Evolutionary conservation across 2,329 filamentous ascomycete species (phyloP).

Genomic region (Hawksworthiomyces lignivorus): DNA sequence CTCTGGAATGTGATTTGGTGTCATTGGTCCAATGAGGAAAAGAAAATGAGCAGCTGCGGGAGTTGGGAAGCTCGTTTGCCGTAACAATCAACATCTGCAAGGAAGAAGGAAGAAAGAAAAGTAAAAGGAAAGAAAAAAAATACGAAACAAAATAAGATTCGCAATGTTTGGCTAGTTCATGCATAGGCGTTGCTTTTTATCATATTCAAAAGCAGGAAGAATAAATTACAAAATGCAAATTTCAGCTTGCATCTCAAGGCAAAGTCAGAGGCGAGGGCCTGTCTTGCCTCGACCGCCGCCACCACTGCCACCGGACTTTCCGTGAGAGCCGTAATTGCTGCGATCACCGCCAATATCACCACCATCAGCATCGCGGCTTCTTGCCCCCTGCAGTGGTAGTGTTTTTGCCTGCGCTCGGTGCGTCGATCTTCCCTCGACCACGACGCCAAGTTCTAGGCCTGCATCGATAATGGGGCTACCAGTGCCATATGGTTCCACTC

Average conservation of each 20-base stretch:
- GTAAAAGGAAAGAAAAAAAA: too few species aligned
- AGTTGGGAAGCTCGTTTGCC: too few species aligned
- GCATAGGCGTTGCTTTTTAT: background rate
- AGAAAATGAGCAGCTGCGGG: too few species aligned
- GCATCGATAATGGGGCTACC: slow-evolving; percentile 13
- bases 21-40: too few species aligned
- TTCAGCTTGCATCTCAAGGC: background rate
- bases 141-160: too few species aligned
- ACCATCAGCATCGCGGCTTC: background rate
- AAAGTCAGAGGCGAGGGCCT: background rate
- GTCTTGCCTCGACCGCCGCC: background rate
- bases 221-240: background rate
- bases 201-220: background rate
- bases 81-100: too few species aligned
- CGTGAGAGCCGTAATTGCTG: too few species aligned
- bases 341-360: background rate
- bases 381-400: slow-evolving; percentile 5
- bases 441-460: slow-evolving; percentile 14
- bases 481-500: background rate
- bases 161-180: too few species aligned
- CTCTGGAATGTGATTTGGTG: too few species aligned
- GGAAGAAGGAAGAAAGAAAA: too few species aligned
- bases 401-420: slow-evolving; percentile 2
- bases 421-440: slow-evolving; percentile 13
- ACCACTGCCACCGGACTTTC: too few species aligned